Percentiles rank a stretch among this genome's conserved stretches.
Evolutionary conservation across 352 stramenopile species (phyloP).

Genomic region (Globisporangium emineosum): DNA sequence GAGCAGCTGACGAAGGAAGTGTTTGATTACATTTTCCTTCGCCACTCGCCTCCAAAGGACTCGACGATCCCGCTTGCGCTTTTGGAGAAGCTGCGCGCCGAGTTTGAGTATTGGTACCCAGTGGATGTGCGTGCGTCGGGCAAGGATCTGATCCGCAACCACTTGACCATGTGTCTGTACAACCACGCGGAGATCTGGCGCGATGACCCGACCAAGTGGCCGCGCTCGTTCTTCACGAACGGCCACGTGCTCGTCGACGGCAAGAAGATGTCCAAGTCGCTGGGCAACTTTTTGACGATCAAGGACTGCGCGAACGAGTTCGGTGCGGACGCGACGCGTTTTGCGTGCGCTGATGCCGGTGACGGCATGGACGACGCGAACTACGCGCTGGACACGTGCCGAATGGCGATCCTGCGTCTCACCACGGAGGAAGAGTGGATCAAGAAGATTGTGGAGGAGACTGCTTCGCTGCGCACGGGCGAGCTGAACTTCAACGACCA

Average conservation of each 20-base stretch:
- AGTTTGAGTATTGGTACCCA: conserved; percentile 99
- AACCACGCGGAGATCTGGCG: conserved; percentile 99
- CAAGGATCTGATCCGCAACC: conserved; percentile 97
- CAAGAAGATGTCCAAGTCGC: conserved; percentile 99
- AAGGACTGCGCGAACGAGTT: conserved; percentile 96
- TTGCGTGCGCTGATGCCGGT: conserved; percentile 97
- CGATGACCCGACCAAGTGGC: conserved; percentile 96
- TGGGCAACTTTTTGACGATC: conserved; percentile 99
- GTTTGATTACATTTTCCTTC: conserved; percentile 99
- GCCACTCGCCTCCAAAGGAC: conserved; percentile 75
- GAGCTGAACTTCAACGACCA: conserved; percentile 91
- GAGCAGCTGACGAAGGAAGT: conserved; percentile 94
- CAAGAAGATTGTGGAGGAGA: conserved; percentile 88
- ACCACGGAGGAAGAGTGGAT: conserved; percentile 98
- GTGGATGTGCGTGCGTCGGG: conserved; percentile 97
- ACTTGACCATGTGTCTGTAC: conserved; percentile 99
- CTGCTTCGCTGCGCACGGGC: conserved; percentile 76
- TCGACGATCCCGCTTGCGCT: conserved; percentile 88
- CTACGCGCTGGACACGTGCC: conserved; percentile 96
- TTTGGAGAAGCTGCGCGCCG: conserved; percentile 91
- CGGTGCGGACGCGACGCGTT: conserved; percentile 95
- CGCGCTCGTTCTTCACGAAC: conserved; percentile 98
- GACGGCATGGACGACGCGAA: conserved; percentile 99
- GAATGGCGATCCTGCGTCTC: conserved; percentile 96
- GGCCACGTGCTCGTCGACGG: conserved; percentile 96